A percentile compares a stretch with the other conserved stretches of the same genome.
These are phyloP conservation scores for Hanseniaspora sp. DNA, from an alignment of 1,139 yeast species.

Conservation along the genomic window DNA sequence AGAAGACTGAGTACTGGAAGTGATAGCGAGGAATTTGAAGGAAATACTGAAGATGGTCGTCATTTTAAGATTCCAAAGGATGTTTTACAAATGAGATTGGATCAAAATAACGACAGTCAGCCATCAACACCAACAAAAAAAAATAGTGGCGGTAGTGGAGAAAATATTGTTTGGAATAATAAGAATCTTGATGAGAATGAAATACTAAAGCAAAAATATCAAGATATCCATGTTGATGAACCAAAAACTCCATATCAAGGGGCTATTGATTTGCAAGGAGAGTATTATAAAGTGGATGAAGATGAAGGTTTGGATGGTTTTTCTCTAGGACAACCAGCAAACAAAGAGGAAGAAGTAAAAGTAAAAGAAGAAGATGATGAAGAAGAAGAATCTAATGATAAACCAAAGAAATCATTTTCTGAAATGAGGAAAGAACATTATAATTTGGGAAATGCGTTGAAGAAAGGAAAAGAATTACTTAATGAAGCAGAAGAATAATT, in stretches of 20 bases:
- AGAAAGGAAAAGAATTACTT: slow-evolving; percentile 23
- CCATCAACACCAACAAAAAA: slow-evolving; percentile 9
- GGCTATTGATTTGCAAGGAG: slow-evolving; percentile 79
- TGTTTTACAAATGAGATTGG: slow-evolving; percentile 24
- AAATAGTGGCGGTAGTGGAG: slow-evolving; percentile 20
- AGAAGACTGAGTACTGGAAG: slow-evolving; percentile 15
- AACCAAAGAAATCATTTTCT: slow-evolving; percentile 58
- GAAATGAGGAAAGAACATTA: slow-evolving; percentile 69
- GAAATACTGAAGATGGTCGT: slow-evolving; percentile 16
- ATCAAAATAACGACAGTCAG: slow-evolving; percentile 19
- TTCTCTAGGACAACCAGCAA: slow-evolving; percentile 44
- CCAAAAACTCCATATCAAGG: slow-evolving; percentile 97
- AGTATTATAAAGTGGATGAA: slow-evolving; percentile 65
- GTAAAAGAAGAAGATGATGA: slow-evolving; percentile 34
- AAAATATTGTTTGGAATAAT: slow-evolving; percentile 60
- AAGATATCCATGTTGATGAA: slow-evolving; percentile 56
- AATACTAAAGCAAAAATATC: slow-evolving; percentile 32
- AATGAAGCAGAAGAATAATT: slow-evolving; percentile 24
- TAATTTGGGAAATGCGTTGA: slow-evolving; percentile 54
- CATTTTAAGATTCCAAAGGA: slow-evolving; percentile 25
- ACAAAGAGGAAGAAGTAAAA: slow-evolving; percentile 15
- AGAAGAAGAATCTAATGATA: slow-evolving; percentile 35
- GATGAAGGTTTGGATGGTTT: slow-evolving; percentile 34
- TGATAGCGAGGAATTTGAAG: slow-evolving; percentile 7
- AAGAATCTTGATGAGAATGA: slow-evolving; percentile 53